Conservation (phyloP, 345 rosid genomes). For the Eucalyptus paniculata region DNA sequence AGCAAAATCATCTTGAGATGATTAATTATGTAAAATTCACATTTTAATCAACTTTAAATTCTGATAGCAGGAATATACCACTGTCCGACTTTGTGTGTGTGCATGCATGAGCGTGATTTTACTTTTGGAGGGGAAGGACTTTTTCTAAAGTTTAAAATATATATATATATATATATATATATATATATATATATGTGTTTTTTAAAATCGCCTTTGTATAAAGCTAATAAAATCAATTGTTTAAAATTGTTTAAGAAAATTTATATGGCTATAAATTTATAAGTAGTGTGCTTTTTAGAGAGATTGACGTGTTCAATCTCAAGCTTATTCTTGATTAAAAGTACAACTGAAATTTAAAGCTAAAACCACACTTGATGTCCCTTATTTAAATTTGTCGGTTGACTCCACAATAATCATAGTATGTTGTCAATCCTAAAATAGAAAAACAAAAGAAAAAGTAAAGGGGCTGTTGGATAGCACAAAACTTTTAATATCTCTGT, state of each 20-base stretch:
- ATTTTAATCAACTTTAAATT: background rate
- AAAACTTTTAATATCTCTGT: background rate
- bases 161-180: background rate
- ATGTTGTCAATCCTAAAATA: background rate
- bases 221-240: background rate
- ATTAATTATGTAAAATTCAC: background rate
- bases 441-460: background rate
- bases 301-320: background rate
- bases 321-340: background rate
- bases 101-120: background rate
- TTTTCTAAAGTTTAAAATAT: background rate
- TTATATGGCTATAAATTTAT: background rate
- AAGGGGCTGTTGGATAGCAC: background rate
- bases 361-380: background rate
- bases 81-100: background rate
- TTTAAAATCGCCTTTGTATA: background rate
- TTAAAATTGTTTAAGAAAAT: background rate
- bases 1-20: background rate
- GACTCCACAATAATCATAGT: background rate
- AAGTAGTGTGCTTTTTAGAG: background rate
- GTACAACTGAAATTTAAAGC: background rate
- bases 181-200: too few relatives aligned
- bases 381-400: background rate
- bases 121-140: background rate
- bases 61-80: background rate